Evolutionary conservation across 2,329 filamentous ascomycete genomes (phyloP).

Genomic region (Penicillium sp.): DNA sequence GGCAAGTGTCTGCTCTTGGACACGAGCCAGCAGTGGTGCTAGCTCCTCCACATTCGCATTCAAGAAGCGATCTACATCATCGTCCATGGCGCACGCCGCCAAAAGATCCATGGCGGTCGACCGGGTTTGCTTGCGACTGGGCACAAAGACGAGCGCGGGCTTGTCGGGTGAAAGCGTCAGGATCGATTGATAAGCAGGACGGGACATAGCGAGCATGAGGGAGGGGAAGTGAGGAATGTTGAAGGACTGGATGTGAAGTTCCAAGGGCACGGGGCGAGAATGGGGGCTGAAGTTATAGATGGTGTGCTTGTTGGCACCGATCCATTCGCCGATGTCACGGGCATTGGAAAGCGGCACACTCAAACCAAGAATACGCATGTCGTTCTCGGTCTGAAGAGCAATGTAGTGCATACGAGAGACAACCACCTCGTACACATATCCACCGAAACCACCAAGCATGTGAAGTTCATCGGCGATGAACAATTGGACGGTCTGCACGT

Average conservation of each 20-base stretch:
- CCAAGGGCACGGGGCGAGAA: slow-evolving; percentile 79
- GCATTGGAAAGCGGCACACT: slow-evolving; percentile 91
- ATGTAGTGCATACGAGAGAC: slow-evolving; percentile 99
- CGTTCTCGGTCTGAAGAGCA: slow-evolving; percentile 75
- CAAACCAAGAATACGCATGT: slow-evolving; percentile 80
- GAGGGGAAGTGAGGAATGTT: slow-evolving; percentile 95
- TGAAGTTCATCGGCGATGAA: slow-evolving; percentile 96
- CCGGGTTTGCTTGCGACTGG: slow-evolving; percentile 86
- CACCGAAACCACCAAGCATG: slow-evolving; percentile 77
- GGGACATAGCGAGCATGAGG: slow-evolving; percentile 96
- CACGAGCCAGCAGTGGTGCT: slow-evolving; percentile 69
- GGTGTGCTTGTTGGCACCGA: slow-evolving; percentile 94
- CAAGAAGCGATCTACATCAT: slow-evolving; percentile 89
- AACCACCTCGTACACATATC: slow-evolving; percentile 90
- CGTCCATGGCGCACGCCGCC: slow-evolving; percentile 78
- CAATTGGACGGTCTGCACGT: slow-evolving; percentile 80
- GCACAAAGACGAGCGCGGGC: slow-evolving; percentile 86
- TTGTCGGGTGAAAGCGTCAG: slow-evolving; percentile 83
- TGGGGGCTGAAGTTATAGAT: slow-evolving; percentile 98
- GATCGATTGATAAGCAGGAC: slow-evolving; percentile 84
- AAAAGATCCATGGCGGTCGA: slow-evolving; percentile 81
- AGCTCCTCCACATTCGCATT: slow-evolving; percentile 79
- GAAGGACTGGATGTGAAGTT: slow-evolving; percentile 93
- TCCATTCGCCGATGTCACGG: slow-evolving; percentile 93
- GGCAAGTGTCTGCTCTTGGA: slow-evolving; percentile 80